Percentiles rank a stretch among this genome's conserved stretches.
phyloP scores from a whole-genome alignment of 1,139 yeast genomes.

The Citeromyces hawaiiensis region DNA sequence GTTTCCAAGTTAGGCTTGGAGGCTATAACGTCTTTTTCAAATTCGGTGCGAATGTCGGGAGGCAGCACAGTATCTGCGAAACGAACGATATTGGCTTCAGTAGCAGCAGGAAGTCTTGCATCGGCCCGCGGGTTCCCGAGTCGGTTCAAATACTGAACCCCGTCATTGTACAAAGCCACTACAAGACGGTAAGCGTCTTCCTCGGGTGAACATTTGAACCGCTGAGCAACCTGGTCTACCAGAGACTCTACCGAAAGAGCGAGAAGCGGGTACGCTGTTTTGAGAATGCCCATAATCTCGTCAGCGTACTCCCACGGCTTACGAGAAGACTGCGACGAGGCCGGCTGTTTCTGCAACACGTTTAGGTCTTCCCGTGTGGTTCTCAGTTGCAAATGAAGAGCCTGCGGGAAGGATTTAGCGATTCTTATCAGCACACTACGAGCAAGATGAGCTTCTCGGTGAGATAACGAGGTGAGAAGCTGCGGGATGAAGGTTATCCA shows the following conservation, averaged over 20 bases:
- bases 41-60: conserved; percentile 77
- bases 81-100: conserved; percentile 79
- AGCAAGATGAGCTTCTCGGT: conserved; percentile 80
- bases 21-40: conserved; percentile 81
- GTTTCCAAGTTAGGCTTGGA: conserved; percentile 85
- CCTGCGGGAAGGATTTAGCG: conserved; percentile 96
- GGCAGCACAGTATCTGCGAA: conserved; percentile 94
- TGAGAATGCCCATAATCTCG: conserved; percentile 86
- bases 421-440: conserved; percentile 80
- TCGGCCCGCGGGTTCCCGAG: conserved; percentile 79
- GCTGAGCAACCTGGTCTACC: conserved; percentile 88
- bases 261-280: conserved; percentile 89
- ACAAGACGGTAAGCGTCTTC: conserved; percentile 93
- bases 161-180: conserved; percentile 86
- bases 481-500: conserved; percentile 98
- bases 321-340: conserved; percentile 13
- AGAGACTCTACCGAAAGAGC: conserved; percentile 89
- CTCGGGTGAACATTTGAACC: conserved; percentile 90
- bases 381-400: conserved; percentile 87
- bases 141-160: conserved; percentile 77
- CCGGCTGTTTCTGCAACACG: conserved; percentile 64
- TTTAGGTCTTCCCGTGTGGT: conserved; percentile 92
- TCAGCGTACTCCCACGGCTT: conserved; percentile 96
- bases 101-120: conserved; percentile 79
- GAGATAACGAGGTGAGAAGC: conserved; percentile 76